These are phyloP conservation scores for Kockiozyma suomiensis DNA, from an alignment of 805 yeast species.

Conservation along the genomic window DNA sequence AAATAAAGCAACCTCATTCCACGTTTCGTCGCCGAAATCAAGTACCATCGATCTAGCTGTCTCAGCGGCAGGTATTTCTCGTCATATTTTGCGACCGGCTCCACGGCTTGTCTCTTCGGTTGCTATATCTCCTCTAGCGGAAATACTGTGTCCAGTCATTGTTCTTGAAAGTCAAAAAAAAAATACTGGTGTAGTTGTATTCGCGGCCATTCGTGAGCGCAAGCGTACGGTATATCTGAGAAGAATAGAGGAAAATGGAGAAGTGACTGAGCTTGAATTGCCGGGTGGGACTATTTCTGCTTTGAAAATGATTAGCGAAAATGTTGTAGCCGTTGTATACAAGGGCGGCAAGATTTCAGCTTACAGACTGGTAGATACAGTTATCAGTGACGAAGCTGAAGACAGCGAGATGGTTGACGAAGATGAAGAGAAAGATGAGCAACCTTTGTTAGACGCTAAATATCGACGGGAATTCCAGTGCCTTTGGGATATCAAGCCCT, in stretches of 20 bases:
- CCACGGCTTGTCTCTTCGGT: constrained; percentile 29
- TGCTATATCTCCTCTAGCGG: constrained; percentile 31
- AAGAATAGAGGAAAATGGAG: constrained; percentile 22
- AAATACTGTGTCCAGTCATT: constrained; percentile 27
- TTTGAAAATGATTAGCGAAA: background rate
- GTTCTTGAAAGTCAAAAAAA: background rate
- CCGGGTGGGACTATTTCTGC: background rate
- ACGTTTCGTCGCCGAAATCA: constrained; percentile 25
- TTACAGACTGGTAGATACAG: constrained; percentile 2
- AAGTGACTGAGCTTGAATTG: constrained; percentile 11
- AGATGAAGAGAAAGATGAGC: constrained; percentile 1
- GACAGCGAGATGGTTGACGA: background rate
- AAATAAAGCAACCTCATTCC: constrained; percentile 1
- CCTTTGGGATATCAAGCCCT: constrained; percentile 4
- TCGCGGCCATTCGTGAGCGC: constrained; percentile 24
- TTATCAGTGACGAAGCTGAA: too few species aligned
- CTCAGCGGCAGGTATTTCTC: constrained; percentile 24
- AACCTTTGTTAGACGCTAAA: background rate
- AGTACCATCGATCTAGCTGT: constrained; percentile 25
- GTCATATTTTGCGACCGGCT: constrained; percentile 23
- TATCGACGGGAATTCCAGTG: background rate
- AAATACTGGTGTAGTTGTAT: constrained; percentile 19
- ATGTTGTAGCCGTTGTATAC: constrained; percentile 14
- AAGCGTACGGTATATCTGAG: constrained; percentile 16
- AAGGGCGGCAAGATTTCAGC: constrained; percentile 19